Base-by-base conservation (phyloP, 169 alveolate genomes). In the Ichthyophthirius multifiliis region DNA sequence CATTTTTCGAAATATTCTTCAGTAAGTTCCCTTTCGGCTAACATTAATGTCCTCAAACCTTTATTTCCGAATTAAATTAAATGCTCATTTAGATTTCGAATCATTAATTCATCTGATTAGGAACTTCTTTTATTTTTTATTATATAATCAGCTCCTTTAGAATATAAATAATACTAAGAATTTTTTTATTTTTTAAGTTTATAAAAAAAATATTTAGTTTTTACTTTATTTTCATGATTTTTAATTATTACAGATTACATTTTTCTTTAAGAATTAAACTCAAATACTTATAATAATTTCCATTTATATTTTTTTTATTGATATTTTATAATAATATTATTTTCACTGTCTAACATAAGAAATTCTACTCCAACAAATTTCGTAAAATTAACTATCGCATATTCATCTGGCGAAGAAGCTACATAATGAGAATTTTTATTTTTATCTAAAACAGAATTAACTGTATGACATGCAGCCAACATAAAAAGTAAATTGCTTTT, bases 1-100 rank as follows among this genome's bases (percentile, higher is more conserved):
- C 92, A 96, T 45, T 85, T 92, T 12, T 82, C 74, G 78, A 95
- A 91, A 63, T 96, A 98, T 55, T 81, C 64, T 32, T 84, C 93
- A 30, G 92, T 65, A 20, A 97, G 35, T 39, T 89, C 95, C 43
- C 96, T 91, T 82, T 92, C 89, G 16, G 98, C 98, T 44, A 97
- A 75, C 15, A 96, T 97, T 86, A 98, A 92, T 4, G 99, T 98
- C 71, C 99, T 89, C 32, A 96, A 92, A 4, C 99, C 99, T 35
- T 91, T 87, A 27, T 94, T 88, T 27, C 97, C 98, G 81, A 93
- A 93, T 16, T 85, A 90, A 62, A 90, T 82, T 62, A 96, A 83
- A 75, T 96, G 95, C 46, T 85, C 65, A 10, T 74, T 73, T 15
- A 86, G 75, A 23, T 78, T 63, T 45, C 85, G 76, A 30, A 74